Conservation (phyloP, 768 basidiomycete species). For the Mycena vulgaris region DNA sequence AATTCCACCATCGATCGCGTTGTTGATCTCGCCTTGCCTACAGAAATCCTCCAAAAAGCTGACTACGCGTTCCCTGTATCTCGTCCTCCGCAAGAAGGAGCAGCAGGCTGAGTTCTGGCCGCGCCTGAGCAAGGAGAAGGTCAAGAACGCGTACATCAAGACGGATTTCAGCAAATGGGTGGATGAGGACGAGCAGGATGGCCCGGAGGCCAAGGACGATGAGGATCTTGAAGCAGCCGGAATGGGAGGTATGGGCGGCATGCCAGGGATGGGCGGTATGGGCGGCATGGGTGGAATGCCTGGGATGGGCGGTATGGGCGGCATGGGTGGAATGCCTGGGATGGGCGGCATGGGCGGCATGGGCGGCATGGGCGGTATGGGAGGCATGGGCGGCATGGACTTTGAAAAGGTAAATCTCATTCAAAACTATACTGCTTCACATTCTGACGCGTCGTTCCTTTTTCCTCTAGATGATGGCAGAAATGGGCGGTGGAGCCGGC, state of each 20-base stretch:
- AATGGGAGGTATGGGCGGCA: constrained; percentile 53
- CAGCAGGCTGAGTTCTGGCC: constrained; percentile 89
- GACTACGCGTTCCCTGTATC: constrained; percentile 75
- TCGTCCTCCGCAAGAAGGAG: constrained; percentile 88
- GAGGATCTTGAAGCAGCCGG: constrained; percentile 64
- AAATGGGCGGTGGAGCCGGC: constrained; percentile 56
- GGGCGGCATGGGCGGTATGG: constrained; percentile 42
- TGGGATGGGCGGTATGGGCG: constrained; percentile 40
- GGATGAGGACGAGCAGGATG: constrained; percentile 97
- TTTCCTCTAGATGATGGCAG: constrained; percentile 63
- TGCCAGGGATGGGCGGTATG: constrained; percentile 42
- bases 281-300: background rate
- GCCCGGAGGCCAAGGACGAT: constrained; percentile 57
- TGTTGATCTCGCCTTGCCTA: constrained; percentile 10
- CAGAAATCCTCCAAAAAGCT: constrained; percentile 74
- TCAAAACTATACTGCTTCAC: background rate
- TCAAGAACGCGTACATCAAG: constrained; percentile 87
- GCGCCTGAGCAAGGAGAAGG: constrained; percentile 90
- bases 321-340: constrained; percentile 42
- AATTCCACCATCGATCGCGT: constrained; percentile 15
- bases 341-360: constrained; percentile 64
- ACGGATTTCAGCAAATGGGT: constrained; percentile 97
- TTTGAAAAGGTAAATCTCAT: constrained; percentile 67
- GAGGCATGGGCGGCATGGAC: constrained; percentile 68
- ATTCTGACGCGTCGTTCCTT: background rate